Evolutionary conservation across 768 basidiomycete species (phyloP).

Genomic region (Asterophora parasitica): DNA sequence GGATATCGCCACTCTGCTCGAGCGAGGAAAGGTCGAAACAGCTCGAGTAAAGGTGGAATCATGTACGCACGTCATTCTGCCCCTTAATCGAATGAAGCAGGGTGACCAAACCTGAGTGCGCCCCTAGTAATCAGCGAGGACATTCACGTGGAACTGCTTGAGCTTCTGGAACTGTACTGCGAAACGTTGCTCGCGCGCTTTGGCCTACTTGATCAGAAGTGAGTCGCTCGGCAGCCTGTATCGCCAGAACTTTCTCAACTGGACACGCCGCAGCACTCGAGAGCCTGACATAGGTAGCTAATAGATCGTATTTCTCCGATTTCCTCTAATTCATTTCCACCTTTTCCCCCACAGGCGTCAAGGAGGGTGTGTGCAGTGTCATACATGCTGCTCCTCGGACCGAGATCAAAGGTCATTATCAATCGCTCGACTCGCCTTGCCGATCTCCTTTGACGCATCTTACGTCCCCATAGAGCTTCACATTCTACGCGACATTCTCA

Average conservation of each 20-base stretch:
- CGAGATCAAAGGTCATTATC: slow-evolving; percentile 70
- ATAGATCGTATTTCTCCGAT: neutral
- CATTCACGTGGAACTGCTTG: slow-evolving; percentile 80
- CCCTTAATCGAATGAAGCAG: slow-evolving; percentile 1
- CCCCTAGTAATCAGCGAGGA: slow-evolving; percentile 76
- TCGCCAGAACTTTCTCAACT: slow-evolving; percentile 10
- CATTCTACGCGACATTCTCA: slow-evolving; percentile 84
- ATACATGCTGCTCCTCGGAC: slow-evolving; percentile 90
- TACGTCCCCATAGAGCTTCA: slow-evolving; percentile 67
- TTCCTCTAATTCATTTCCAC: neutral
- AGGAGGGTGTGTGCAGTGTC: slow-evolving; percentile 83
- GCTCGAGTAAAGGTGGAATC: slow-evolving; percentile 84
- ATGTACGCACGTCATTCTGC: slow-evolving; percentile 42
- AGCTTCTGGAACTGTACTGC: slow-evolving; percentile 90
- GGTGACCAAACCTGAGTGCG: slow-evolving; percentile 2
- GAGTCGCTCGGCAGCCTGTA: slow-evolving; percentile 21
- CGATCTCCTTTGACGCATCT: slow-evolving; percentile 1
- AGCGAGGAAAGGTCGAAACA: slow-evolving; percentile 78
- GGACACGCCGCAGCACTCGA: slow-evolving; percentile 42
- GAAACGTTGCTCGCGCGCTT: slow-evolving; percentile 93
- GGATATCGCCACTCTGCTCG: slow-evolving; percentile 77
- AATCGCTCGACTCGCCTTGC: neutral
- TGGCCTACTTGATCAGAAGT: slow-evolving; percentile 88
- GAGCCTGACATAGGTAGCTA: slow-evolving; percentile 75
- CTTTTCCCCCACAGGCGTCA: slow-evolving; percentile 27